These are phyloP conservation scores for Verticillium dahliae DNA, from an alignment of 2,329 filamentous ascomycete species.

Conservation along the genomic window DNA sequence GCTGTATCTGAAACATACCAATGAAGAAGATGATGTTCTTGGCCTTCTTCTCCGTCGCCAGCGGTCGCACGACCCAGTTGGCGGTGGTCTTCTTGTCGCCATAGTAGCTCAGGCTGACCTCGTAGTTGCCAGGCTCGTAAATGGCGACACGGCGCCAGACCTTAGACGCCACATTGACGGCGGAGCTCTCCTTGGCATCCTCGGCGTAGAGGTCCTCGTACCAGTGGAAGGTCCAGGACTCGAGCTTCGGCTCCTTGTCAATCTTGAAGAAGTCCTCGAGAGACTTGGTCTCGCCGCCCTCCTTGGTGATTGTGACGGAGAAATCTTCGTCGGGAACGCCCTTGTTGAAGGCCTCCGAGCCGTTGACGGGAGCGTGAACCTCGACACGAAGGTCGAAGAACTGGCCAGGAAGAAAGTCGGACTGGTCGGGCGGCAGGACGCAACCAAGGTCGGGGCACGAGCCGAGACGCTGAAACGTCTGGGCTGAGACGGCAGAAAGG, in stretches of 20 bases:
- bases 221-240: conserved; percentile 81
- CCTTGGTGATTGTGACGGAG: conserved; percentile 66
- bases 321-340: conserved; percentile 68
- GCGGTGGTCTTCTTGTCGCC: conserved; percentile 64
- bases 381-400: conserved; percentile 80
- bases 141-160: conserved; percentile 70
- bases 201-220: conserved; percentile 77
- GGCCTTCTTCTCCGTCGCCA: conserved; percentile 63
- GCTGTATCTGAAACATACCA: conserved; percentile 33
- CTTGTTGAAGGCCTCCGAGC: conserved; percentile 67
- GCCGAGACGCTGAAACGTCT: conserved; percentile 55
- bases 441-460: conserved; percentile 54
- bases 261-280: conserved; percentile 64
- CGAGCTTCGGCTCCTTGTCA: conserved; percentile 65
- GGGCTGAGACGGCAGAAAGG: conserved; percentile 37
- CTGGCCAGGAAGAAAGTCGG: conserved; percentile 78
- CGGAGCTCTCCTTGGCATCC: conserved; percentile 59
- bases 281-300: conserved; percentile 43
- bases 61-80: conserved; percentile 69
- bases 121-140: conserved; percentile 74
- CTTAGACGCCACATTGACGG: conserved; percentile 77
- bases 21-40: conserved; percentile 87
- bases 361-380: conserved; percentile 75
- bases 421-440: conserved; percentile 55
- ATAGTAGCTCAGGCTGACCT: conserved; percentile 70